A percentile compares a stretch with the other conserved stretches of the same genome.
phyloP scores from a whole-genome alignment of 2,329 filamentous ascomycete species.

The Diaporthe nobilis region DNA sequence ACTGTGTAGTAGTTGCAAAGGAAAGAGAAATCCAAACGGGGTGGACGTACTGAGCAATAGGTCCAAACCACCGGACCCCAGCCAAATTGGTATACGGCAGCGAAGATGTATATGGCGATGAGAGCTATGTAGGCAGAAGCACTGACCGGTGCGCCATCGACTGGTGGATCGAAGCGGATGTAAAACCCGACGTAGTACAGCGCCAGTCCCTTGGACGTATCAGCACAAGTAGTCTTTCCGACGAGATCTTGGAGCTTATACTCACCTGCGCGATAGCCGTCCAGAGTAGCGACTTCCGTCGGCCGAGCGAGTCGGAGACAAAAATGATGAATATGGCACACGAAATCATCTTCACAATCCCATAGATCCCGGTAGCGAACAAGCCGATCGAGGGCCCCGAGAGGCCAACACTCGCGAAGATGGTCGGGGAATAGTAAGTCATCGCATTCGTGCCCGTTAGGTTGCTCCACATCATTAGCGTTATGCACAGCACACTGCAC shows the following conservation, averaged over 20 bases:
- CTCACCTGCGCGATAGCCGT: constrained; percentile 52
- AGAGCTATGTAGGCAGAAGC: constrained; percentile 67
- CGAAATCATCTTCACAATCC: not conserved
- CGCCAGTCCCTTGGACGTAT: constrained; percentile 45
- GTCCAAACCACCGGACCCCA: constrained; percentile 77
- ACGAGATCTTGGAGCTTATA: not conserved
- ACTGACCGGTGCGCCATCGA: constrained; percentile 54
- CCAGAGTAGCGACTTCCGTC: constrained; percentile 70
- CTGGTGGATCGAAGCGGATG: constrained; percentile 61
- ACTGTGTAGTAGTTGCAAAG: not conserved
- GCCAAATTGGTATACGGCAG: constrained; percentile 71
- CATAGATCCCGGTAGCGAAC: not conserved
- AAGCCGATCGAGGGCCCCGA: not conserved
- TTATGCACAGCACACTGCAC: constrained; percentile 57
- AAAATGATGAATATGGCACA: not conserved
- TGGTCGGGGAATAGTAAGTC: not conserved
- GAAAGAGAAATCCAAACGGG: no score
- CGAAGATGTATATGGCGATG: constrained; percentile 75
- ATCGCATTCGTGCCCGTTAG: constrained; percentile 70
- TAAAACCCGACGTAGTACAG: constrained; percentile 76
- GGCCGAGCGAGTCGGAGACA: constrained; percentile 67
- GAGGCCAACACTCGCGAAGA: not conserved
- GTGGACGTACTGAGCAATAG: constrained; percentile 51
- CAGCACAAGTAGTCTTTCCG: not conserved
- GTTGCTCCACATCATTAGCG: constrained; percentile 77